Conservation (phyloP, 306 rosid genomes). For the Lagenaria siceraria region DNA sequence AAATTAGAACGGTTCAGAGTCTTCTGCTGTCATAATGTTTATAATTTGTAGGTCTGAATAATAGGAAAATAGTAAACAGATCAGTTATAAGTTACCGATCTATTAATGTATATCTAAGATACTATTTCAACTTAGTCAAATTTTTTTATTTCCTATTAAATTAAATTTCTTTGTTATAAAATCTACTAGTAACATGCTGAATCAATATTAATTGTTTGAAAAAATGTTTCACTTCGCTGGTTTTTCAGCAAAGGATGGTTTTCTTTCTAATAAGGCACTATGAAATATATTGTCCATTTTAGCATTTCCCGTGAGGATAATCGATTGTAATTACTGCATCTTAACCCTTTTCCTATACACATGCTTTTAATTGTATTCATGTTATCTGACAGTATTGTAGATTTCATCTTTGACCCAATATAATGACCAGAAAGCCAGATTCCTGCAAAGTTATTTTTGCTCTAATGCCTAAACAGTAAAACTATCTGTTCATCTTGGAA, state of each 20-base stretch:
- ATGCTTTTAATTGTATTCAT: neutral
- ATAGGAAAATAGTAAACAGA: neutral
- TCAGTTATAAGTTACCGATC: neutral
- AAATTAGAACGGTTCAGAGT: neutral
- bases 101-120: neutral
- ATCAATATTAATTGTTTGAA: neutral
- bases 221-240: neutral
- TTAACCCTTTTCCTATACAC: neutral
- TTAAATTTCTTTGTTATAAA: neutral
- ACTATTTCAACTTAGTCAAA: neutral
- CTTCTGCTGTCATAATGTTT: neutral
- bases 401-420: neutral
- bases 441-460: neutral
- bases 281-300: neutral
- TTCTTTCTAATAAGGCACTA: neutral
- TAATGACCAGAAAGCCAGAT: neutral
- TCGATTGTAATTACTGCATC: neutral
- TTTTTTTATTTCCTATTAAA: neutral
- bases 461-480: neutral
- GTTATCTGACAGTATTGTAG: neutral
- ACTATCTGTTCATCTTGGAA: neutral
- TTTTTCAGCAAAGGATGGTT: neutral
- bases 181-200: neutral
- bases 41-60: neutral
- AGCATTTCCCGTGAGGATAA: neutral